Percentiles rank a stretch among this genome's conserved stretches.
Evolutionary conservation across 2,329 filamentous ascomycete species (phyloP).

Genomic region (Capronia epimyces): DNA sequence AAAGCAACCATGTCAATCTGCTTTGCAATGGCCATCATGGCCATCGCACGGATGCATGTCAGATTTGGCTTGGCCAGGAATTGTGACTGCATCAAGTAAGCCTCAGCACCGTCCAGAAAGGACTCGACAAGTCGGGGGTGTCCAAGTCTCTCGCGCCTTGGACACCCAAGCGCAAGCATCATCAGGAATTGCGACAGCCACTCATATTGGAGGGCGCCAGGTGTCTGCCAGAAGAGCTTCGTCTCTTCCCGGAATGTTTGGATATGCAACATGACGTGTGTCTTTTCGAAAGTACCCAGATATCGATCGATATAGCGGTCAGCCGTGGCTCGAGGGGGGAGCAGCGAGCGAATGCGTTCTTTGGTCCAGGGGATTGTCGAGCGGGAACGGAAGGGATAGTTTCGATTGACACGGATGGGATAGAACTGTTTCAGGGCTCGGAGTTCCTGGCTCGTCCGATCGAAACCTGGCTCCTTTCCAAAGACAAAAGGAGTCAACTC

Average conservation of each 20-base stretch:
- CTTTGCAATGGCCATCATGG: not conserved
- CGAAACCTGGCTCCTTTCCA: not conserved
- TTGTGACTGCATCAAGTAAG: not conserved
- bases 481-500: not conserved
- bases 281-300: not conserved
- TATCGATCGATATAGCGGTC: not conserved
- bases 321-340: not conserved
- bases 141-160: not conserved
- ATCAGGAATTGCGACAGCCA: not conserved
- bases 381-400: not conserved
- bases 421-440: slow-evolving; percentile 1
- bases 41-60: not conserved
- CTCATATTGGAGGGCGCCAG: not conserved
- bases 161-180: slow-evolving; percentile 1
- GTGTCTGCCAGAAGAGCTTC: not conserved
- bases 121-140: not conserved
- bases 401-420: not conserved
- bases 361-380: not conserved
- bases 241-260: not conserved
- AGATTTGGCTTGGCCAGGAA: not conserved
- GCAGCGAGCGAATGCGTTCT: not conserved
- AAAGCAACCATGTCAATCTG: not conserved
- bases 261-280: not conserved
- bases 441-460: not conserved
- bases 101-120: not conserved